Conservation (phyloP, 2,329 filamentous ascomycete genomes). For the Fusarium transvaalense region DNA sequence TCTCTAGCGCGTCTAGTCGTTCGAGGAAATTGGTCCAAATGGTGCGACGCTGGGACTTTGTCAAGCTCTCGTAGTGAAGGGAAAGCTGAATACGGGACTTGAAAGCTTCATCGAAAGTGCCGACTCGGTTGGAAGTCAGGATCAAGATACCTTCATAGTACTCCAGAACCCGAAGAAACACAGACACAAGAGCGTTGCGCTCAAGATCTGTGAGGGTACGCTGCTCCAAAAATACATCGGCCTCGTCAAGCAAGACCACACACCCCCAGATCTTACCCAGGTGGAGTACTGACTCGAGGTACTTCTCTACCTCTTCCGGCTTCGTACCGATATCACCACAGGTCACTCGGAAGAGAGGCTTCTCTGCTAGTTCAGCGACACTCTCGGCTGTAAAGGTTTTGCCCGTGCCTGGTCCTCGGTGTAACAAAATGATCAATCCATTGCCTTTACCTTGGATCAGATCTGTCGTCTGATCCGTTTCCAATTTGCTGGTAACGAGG, state of each 20-base stretch:
- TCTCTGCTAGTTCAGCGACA: slow-evolving; percentile 40
- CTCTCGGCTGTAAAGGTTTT: slow-evolving; percentile 51
- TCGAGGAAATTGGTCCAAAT: slow-evolving; percentile 1
- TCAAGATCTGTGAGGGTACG: slow-evolving; percentile 41
- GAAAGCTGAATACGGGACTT: slow-evolving; percentile 45
- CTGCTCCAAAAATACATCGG: slow-evolving; percentile 48
- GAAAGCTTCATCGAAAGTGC: slow-evolving; percentile 52
- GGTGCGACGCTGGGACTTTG: slow-evolving; percentile 8
- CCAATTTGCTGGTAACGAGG: slow-evolving; percentile 2
- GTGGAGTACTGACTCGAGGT: slow-evolving; percentile 41
- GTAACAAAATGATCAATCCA: slow-evolving; percentile 50
- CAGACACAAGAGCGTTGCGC: slow-evolving; percentile 47
- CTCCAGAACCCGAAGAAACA: slow-evolving; percentile 54
- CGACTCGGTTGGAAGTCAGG: slow-evolving; percentile 54
- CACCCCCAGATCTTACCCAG: slow-evolving; percentile 7
- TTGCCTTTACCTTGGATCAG: slow-evolving; percentile 51
- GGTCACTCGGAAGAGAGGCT: slow-evolving; percentile 28
- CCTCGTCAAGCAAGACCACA: slow-evolving; percentile 49
- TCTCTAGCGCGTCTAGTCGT: not conserved
- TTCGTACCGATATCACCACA: slow-evolving; percentile 22
- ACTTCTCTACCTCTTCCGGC: slow-evolving; percentile 39
- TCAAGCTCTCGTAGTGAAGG: slow-evolving; percentile 50
- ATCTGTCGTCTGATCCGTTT: slow-evolving; percentile 40
- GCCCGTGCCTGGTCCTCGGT: slow-evolving; percentile 51
- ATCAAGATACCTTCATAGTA: slow-evolving; percentile 55